These are phyloP conservation scores for Neospora caninum DNA, from an alignment of 169 alveolate species.

Conservation along the genomic window DNA sequence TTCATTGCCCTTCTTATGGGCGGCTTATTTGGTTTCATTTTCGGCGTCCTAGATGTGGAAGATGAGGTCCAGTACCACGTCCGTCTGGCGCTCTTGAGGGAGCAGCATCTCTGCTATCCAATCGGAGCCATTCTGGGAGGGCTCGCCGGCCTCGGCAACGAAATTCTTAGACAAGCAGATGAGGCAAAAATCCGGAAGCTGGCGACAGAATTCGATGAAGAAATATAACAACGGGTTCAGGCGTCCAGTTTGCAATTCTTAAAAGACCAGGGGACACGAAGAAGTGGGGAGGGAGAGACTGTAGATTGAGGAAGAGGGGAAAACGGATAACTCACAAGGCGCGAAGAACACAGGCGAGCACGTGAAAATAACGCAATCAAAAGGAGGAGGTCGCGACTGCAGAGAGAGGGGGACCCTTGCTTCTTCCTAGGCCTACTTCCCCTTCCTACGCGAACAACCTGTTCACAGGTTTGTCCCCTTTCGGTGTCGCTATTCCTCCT, in stretches of 20 bases:
- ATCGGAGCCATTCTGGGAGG: constrained; percentile 94
- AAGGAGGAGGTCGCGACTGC: no score
- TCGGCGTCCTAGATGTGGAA: constrained; percentile 94
- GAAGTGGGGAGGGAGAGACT: no score
- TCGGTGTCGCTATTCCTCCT: neutral
- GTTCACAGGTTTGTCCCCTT: neutral
- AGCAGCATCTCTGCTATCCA: constrained; percentile 92
- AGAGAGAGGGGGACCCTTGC: no score
- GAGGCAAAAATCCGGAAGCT: constrained; percentile 78
- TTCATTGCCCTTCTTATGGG: constrained; percentile 92
- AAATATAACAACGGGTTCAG: constrained; percentile 67
- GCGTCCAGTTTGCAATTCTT: neutral
- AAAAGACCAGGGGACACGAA: no score
- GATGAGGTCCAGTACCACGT: constrained; percentile 86
- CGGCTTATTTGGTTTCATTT: constrained; percentile 92
- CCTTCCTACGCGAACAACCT: neutral
- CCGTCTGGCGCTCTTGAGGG: constrained; percentile 90
- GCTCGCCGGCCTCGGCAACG: constrained; percentile 74
- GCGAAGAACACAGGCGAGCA: no score
- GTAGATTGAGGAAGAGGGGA: no score
- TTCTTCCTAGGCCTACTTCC: no score
- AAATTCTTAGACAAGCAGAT: constrained; percentile 81
- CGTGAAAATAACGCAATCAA: no score
- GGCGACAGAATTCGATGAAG: constrained; percentile 85
- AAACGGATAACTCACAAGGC: no score